Base-by-base conservation (phyloP, 345 rosid species). In the Populus ilicifolia region DNA sequence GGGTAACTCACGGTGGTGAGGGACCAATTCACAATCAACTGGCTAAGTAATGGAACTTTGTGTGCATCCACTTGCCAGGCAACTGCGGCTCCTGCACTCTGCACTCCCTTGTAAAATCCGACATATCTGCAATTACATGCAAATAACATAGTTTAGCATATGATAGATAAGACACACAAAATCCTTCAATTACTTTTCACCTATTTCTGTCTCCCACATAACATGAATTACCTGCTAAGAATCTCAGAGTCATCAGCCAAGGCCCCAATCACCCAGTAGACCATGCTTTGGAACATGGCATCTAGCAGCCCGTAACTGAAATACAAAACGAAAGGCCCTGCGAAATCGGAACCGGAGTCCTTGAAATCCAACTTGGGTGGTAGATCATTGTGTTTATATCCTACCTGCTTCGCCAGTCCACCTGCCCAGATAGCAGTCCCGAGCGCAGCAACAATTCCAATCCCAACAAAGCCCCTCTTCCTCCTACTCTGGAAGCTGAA, bases 31-130 rank as follows among this genome's bases (percentile, higher is more conserved):
- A 90, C 75, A 54, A 89, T 75, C 76, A 93, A 84, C 80, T 92
- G 93, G 0, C 86, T 67, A 39, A 91, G 83, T 72, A 87, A 78
- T 16, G 97, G 77, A 38, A 90, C 93, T 64, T 92, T 88, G 79
- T 72, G 90, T 2, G 89, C 75, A 73, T 95, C 99, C 7, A 95
- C 81, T 84, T 95, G 99, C 99, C 99, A 95, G 25, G 99, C 99
- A 12, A 93, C 88, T 3, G 97, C 99, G 20, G 91, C 98, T 52
- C 99, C 98, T 36, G 98, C 99, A 52, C 98, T 95, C 56, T 95
- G 99, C 77, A 95, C 91, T 65, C 99, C 97, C 79, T 95, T 95
- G 74, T 93, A 93, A 77, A 93, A 95, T 25, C 99, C 99, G 64
- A 88, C 91, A 44, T 93, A 93, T 69, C 98, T 90, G 86, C 81